phyloP scores from a whole-genome alignment of 2,329 filamentous ascomycete species.

The Aureobasidium uvarum region DNA sequence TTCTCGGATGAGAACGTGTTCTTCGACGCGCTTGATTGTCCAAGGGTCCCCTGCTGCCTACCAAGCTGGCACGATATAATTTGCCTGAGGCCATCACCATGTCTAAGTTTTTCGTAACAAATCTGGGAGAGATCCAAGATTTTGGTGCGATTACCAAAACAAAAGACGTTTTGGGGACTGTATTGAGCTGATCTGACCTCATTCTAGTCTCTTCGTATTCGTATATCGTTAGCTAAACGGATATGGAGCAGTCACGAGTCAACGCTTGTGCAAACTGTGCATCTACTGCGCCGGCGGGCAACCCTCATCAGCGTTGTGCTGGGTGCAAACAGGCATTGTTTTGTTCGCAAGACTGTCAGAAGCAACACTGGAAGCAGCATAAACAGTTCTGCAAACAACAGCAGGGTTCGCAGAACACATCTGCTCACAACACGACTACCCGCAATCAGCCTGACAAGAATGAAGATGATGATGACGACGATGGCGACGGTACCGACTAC shows the following conservation, averaged over 20 bases:
- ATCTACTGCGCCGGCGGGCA: background rate
- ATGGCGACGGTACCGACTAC: background rate
- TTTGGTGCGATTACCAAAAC: background rate
- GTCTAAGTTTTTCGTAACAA: background rate
- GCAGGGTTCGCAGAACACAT: background rate
- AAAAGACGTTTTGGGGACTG: background rate
- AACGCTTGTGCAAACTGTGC: background rate
- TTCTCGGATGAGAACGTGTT: background rate
- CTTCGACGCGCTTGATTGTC: background rate
- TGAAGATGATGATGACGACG: background rate
- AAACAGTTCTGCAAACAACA: background rate
- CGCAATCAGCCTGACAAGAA: background rate
- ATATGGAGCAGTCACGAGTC: background rate
- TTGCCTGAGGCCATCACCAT: background rate
- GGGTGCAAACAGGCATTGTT: background rate
- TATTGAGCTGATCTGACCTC: background rate
- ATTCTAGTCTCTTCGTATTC: background rate
- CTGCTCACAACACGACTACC: background rate
- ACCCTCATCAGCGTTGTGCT: background rate
- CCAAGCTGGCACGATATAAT: background rate
- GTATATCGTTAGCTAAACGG: too few relatives aligned
- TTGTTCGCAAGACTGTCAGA: background rate
- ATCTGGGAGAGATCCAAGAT: background rate
- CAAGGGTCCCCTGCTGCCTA: background rate
- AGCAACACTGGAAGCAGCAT: background rate